phyloP scores from a whole-genome alignment of 345 rosid genomes.

The Gossypium australe region DNA sequence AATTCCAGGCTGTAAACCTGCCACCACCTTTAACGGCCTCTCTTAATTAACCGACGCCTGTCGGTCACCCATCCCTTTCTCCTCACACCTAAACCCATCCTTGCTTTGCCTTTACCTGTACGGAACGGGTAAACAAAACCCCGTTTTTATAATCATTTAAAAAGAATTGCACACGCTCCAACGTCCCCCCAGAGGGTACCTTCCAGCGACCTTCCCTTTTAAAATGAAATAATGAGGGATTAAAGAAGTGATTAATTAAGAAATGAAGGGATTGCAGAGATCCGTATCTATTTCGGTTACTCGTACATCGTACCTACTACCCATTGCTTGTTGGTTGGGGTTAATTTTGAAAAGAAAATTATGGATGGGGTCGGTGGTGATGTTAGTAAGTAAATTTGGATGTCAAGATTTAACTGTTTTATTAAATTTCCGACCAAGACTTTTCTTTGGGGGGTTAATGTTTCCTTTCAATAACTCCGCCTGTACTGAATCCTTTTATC shows the following conservation, averaged over 20 bases:
- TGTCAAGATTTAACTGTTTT: not conserved
- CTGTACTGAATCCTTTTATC: no score
- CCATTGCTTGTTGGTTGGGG: slow-evolving; percentile 11
- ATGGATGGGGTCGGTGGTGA: not conserved
- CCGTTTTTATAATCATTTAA: not conserved
- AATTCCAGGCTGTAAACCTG: slow-evolving; percentile 56
- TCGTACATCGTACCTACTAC: slow-evolving; percentile 54
- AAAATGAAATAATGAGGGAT: slow-evolving; percentile 2
- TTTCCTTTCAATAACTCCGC: no score
- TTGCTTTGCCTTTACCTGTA: slow-evolving; percentile 25
- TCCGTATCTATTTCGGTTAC: slow-evolving; percentile 40
- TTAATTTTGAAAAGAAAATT: no score
- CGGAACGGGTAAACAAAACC: slow-evolving; percentile 30
- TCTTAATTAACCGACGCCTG: slow-evolving; percentile 23
- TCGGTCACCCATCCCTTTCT: slow-evolving; percentile 26
- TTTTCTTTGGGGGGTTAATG: not conserved
- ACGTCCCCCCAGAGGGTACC: slow-evolving; percentile 1
- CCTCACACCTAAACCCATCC: not conserved
- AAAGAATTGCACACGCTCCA: slow-evolving; percentile 33
- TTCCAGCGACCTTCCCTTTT: slow-evolving; percentile 41
- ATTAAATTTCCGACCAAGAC: not conserved
- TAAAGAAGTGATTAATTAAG: not conserved
- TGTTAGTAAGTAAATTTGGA: not conserved
- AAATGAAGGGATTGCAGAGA: slow-evolving; percentile 21
- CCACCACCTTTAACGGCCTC: slow-evolving; percentile 50